A percentile compares a stretch with the other conserved stretches of the same genome.
These are phyloP conservation scores for Ophiostoma piceae DNA, from an alignment of 2,329 filamentous ascomycete species.

Conservation along the genomic window DNA sequence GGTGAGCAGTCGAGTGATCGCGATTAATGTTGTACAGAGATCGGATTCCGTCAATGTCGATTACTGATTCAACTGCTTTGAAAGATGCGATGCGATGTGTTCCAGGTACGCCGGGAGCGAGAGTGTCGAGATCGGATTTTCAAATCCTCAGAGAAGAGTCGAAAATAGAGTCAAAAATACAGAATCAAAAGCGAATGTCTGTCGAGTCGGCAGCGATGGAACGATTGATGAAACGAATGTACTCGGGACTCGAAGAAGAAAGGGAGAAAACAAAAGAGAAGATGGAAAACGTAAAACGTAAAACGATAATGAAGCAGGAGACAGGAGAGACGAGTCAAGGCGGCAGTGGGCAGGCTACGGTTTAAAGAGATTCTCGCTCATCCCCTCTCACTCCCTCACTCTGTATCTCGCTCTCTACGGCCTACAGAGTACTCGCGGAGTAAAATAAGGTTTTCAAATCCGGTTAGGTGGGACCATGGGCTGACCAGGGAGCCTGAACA, in stretches of 20 bases:
- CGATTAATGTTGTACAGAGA: background rate
- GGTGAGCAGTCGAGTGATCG: background rate
- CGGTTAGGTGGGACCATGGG: slow-evolving; percentile 7
- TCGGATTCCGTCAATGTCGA: background rate
- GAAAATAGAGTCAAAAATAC: background rate
- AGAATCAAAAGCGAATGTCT: slow-evolving; percentile 9
- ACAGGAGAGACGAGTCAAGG: background rate
- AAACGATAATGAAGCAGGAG: background rate
- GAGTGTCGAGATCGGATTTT: background rate
- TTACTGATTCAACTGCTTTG: background rate
- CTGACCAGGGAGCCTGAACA: slow-evolving; percentile 7
- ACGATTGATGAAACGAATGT: background rate
- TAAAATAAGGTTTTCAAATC: slow-evolving; percentile 14
- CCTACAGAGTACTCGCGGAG: background rate
- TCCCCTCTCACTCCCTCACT: background rate
- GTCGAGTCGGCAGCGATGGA: slow-evolving; percentile 2
- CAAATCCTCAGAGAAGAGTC: background rate
- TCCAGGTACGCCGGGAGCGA: background rate
- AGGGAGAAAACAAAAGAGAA: background rate
- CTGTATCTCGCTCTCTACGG: background rate
- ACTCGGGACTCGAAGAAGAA: background rate
- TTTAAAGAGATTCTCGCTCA: slow-evolving; percentile 1
- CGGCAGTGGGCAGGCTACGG: background rate
- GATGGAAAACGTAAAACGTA: background rate
- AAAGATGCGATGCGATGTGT: background rate